Evolutionary conservation across 148 eudicot species (phyloP).

Genomic region (Amaranthus palmeri): DNA sequence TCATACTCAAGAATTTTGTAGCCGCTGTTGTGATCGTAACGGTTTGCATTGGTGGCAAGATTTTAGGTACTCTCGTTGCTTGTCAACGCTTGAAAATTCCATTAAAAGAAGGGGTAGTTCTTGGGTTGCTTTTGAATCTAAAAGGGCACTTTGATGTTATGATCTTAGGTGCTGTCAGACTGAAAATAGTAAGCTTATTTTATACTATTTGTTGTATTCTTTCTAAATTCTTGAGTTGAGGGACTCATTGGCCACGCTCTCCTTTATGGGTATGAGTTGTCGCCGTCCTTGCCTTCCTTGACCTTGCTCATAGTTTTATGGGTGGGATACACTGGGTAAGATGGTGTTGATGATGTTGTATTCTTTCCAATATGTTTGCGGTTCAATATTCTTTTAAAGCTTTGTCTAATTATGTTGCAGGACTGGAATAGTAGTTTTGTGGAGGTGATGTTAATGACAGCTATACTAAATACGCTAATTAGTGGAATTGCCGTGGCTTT

Average conservation of each 20-base stretch:
- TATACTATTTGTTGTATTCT: too few relatives aligned
- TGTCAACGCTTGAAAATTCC: slow-evolving; percentile 63
- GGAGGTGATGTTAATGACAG: slow-evolving; percentile 47
- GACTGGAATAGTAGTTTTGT: slow-evolving; percentile 37
- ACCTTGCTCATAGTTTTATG: too few relatives aligned
- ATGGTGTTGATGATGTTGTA: too few relatives aligned
- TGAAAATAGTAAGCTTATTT: slow-evolving; percentile 39
- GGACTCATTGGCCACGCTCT: too few relatives aligned
- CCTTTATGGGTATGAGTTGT: too few relatives aligned
- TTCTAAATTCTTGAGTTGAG: too few relatives aligned
- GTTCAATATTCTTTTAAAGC: too few relatives aligned
- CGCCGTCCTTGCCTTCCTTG: too few relatives aligned
- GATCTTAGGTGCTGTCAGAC: slow-evolving; percentile 40
- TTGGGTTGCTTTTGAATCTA: slow-evolving; percentile 72
- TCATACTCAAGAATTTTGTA: slow-evolving; percentile 24
- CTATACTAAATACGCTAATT: slow-evolving; percentile 54
- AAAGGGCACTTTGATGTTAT: slow-evolving; percentile 85
- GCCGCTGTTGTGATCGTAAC: slow-evolving; percentile 35
- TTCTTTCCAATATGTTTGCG: too few relatives aligned
- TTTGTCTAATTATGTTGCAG: slow-evolving; percentile 39
- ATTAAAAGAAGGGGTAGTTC: slow-evolving; percentile 59
- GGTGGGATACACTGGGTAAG: too few relatives aligned
- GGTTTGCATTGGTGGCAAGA: slow-evolving; percentile 71
- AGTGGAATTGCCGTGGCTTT: slow-evolving; percentile 54
- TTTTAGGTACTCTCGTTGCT: slow-evolving; percentile 69